Evolutionary conservation across 352 stramenopile species (phyloP), one percentile per base, ranked within the genome.

Genomic region (Phytopythium litorale): DNA sequence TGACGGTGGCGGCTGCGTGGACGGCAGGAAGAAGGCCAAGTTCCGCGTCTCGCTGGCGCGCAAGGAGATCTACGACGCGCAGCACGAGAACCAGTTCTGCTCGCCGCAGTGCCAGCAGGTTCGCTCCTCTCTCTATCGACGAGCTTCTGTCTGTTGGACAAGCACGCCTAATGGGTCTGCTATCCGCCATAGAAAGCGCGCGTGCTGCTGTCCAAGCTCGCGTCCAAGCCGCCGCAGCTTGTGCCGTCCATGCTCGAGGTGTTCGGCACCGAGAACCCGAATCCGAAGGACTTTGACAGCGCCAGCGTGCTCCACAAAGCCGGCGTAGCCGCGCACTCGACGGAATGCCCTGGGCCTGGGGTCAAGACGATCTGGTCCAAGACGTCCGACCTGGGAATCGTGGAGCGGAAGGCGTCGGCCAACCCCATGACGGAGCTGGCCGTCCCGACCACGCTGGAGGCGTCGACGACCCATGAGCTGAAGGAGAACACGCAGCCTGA

Each of bases 21-120:
- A 32, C 9, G 28, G 23, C 52, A 94, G 85, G 38, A 80, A 86
- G 32, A 63, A 59, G 4, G 77, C 73, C 55, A 92, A 91, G 63
- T 88, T 81, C 42, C 87, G 87, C 35, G 68, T 95, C 32, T 95
- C 87, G 19, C 64, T 93, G 54, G 71, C 73, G 56, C 76, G 82
- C 38, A 78, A 83, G 45, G 76, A 89, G 69, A 92, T 95, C 63
- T 94, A 95, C 65, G 81, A 90, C 33, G 81, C 84, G n/a, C 63
- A 80, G 13, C 78, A 81, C 23, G 87, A 95, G 66, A 87, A 87
- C 45, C 77, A 95, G 63, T 95, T 95, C 40, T 95, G 87, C 70
- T 91, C 81, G 1, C 61, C 76, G 40, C 66, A 76, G 9, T 95
- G 87, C 58, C 62, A 81, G 8, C 80, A 90, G 75, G 86, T 95